Evolutionary conservation across 768 basidiomycete species (phyloP), one percentile per base, ranked within the genome.

Genomic region (Russula ochroleuca): DNA sequence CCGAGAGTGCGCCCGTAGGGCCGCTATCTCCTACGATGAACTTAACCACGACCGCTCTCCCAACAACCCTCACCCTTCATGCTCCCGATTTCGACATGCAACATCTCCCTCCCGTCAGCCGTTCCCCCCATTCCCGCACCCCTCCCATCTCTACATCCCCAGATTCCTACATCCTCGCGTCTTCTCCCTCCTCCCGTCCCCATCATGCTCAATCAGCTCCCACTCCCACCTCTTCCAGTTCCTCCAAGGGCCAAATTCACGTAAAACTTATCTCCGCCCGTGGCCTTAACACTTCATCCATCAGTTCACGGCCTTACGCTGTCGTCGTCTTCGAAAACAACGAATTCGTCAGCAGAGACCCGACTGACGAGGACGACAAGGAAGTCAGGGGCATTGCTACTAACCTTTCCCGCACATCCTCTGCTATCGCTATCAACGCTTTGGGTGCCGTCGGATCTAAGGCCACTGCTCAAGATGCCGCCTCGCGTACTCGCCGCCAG

Each of bases 261-360:
- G 89, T 99, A 76, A 98, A 98, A 76, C 85, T 99, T 73, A 93
- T 99, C 75, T 86, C 88, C 68, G 97, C 92, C 14, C 84, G 92
- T 53, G 84, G 82, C 11, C 87, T 99, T 73, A 86, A 86, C 67
- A 87, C 94, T 57, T 80, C 81, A 49, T 81, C 85, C 15, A 70
- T 81, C 48, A 73, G 79, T 66, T 85, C 90, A 4, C 80, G 85
- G 0, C 92, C 94, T 19, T 98, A 99, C 74, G 91, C 94, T 70
- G 95, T 98, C 73, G 94, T 95, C 69, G 90, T 94, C 75, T 99
- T 98, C 76, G 97, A 99, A 79, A 91, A 98, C 76, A 98, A 94
- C 81, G 97, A 99, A 76, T 99, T 98, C 72, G 87, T 99, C 74
- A 87, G 87, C 69, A 80, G 97, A 50, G 92, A 96, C 74, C 92